A percentile compares a stretch with the other conserved stretches of the same genome.
phyloP scores from a whole-genome alignment of 1,284 basidiomycete genomes.

The Baeospora myosura region DNA sequence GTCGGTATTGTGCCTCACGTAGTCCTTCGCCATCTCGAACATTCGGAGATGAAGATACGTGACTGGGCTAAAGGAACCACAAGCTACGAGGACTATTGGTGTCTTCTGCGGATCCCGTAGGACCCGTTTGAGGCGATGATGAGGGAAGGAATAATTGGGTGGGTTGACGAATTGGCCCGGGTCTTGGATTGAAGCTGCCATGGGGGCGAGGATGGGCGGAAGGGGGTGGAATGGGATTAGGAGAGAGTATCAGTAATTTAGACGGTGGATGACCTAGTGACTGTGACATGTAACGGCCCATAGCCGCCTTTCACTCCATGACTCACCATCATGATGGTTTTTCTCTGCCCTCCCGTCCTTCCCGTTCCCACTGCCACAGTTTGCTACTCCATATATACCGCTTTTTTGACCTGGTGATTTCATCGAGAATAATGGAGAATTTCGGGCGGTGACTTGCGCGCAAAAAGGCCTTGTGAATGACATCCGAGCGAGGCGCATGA shows the following conservation, averaged over 20 bases:
- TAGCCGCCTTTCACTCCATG: too few relatives aligned
- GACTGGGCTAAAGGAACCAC: conserved; percentile 76
- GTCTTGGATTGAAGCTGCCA: background rate
- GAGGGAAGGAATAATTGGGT: conserved; percentile 58
- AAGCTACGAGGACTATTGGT: conserved; percentile 72
- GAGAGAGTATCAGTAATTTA: background rate
- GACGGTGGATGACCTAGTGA: background rate
- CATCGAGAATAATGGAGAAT: too few relatives aligned
- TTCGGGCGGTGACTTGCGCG: too few relatives aligned
- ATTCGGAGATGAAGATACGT: conserved; percentile 85
- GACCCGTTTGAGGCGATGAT: conserved; percentile 49
- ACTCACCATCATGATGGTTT: too few relatives aligned
- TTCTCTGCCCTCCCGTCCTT: too few relatives aligned
- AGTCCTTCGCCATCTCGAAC: conserved; percentile 98
- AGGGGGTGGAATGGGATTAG: background rate
- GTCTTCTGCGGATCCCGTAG: conserved; percentile 60
- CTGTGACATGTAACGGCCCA: conserved; percentile 1
- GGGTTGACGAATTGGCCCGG: conserved; percentile 40
- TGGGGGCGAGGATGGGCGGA: background rate
- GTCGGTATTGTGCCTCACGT: conserved; percentile 85
- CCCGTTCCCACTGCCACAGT: too few relatives aligned
- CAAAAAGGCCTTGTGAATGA: too few relatives aligned
- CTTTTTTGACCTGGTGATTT: too few relatives aligned
- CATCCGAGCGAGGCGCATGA: too few relatives aligned
- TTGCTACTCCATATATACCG: too few relatives aligned